Evolutionary conservation across 345 rosid species (phyloP), one percentile per base, ranked within the genome.

Genomic region (Eucalyptus rudis): DNA sequence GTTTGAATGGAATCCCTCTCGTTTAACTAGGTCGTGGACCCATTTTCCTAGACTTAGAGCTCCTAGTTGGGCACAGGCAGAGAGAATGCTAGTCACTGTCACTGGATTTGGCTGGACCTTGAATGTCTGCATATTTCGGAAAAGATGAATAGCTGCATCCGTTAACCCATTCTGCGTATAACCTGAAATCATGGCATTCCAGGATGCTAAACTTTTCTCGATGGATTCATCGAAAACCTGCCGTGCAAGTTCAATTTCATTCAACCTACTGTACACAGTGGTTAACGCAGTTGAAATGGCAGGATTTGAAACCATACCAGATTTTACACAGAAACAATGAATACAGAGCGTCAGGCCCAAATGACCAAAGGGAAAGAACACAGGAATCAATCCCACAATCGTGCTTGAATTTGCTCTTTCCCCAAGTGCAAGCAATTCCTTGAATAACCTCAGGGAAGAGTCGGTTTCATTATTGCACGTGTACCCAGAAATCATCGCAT

Each of bases 161-260:
- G 96, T 94, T 86, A 94, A 91, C 56, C 99, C 98, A 86, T 94
- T 96, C 92, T 96, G 98, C 22, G 97, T 91, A 86, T 94, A 96
- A 87, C 99, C 99, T 7, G 99, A 90, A 80, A 96, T 94, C 96
- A 96, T 96, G 87, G 99, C 95, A 90, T 95, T 96, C 99, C 99
- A 96, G 84, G 95, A 94, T 71, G 98, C 95, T 90, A 96, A 91
- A 90, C 94, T 93, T 92, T 93, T 96, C 44, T 93, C 94, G 13
- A 86, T 88, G 76, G 96, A 90, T 58, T 93, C 96, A 76, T 95
- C 93, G 79, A 96, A 96, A 76, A 94, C 86, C 66, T 89, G 88
- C 49, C 94, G 88, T 6, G 98, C 97, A 56, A 90, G 89, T 91
- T 92, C 93, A 87, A 94, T 94, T 90, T 95, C 96, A 91, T 95